Evolutionary conservation across 805 yeast genomes (phyloP), one percentile per base, ranked within the genome.

Genomic region (Pichia rugopelliculosa): DNA sequence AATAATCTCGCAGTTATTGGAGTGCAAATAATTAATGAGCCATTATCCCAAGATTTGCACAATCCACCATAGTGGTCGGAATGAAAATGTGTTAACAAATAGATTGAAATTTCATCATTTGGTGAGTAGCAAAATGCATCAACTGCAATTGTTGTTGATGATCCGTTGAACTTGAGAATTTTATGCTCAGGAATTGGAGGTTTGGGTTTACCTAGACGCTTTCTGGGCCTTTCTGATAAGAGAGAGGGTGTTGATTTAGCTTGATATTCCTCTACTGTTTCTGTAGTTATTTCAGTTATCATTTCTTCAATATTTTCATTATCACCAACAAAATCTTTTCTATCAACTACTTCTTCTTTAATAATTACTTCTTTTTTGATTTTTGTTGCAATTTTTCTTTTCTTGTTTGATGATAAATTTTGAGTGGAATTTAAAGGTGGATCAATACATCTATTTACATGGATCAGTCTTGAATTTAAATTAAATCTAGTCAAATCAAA

Each of bases 31-130:
- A 93, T 79, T 7, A 69, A 68, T 1, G 52, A 38, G 0, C 88
- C 90, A 45, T 76, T 74, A 41, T 73, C 65, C 98, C 98, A 93
- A 21, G 73, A 70, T 56, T 84, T 85, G 3, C 81, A 67, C 15
- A 93, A 65, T 0, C 99, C 98, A 4, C 87, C 88, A 59, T 93
- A 93, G 61, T 93, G 99, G 61, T 93, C 99, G 0, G 96, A 71
- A 63, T 93, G 99, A 68, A 86, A 91, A 67, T 93, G 99, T 0
- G 88, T 75, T 23, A 86, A 65, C 52, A 84, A 77, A 62, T 84
- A 85, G 39, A 72, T 70, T 2, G 63, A 51, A 6, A 84, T 75
- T 1, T 64, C 60, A 0, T 67, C 68, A 51, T 76, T 70, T 0
- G 75, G 70, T 9, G 71, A 68, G 54, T 64, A 78, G 58, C 73